These are phyloP conservation scores for Kondoa malvinella DNA, from an alignment of 768 basidiomycete species.

Conservation along the genomic window DNA sequence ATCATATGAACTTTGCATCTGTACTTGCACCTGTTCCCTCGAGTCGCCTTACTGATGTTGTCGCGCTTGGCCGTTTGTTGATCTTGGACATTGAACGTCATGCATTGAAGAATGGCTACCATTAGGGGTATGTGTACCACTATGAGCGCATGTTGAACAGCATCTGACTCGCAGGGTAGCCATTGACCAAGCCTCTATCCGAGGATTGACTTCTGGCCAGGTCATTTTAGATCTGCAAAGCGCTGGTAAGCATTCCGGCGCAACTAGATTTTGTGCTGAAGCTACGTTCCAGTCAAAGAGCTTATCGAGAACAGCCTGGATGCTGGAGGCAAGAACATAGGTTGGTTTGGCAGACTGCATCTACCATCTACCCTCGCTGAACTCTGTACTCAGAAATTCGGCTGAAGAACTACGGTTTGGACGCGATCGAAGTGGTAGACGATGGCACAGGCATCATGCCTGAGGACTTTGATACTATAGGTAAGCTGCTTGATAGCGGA, in stretches of 20 bases:
- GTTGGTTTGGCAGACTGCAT: constrained; percentile 36
- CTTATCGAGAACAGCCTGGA: constrained; percentile 91
- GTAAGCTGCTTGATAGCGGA: constrained; percentile 36
- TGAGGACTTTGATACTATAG: constrained; percentile 58
- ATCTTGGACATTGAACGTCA: too few species aligned
- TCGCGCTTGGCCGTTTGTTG: too few species aligned
- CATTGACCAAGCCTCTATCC: neutral
- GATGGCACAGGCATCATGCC: constrained; percentile 75
- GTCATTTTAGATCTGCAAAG: constrained; percentile 86
- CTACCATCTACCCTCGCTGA: neutral
- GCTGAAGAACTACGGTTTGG: constrained; percentile 72
- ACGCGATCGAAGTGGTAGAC: constrained; percentile 70
- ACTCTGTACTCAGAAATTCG: constrained; percentile 50
- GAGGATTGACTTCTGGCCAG: constrained; percentile 38
- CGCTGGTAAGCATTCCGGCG: constrained; percentile 33
- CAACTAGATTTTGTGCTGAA: too few species aligned
- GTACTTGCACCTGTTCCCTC: too few species aligned
- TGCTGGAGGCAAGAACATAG: constrained; percentile 71
- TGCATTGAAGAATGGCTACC: neutral
- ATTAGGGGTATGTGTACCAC: neutral
- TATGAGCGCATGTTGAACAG: neutral
- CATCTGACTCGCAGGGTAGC: neutral
- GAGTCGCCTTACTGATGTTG: too few species aligned
- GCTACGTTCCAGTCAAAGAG: constrained; percentile 53
- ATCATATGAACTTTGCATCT: too few species aligned